Evolutionary conservation across 1,284 basidiomycete genomes (phyloP).

Genomic region (Irpex sp.): DNA sequence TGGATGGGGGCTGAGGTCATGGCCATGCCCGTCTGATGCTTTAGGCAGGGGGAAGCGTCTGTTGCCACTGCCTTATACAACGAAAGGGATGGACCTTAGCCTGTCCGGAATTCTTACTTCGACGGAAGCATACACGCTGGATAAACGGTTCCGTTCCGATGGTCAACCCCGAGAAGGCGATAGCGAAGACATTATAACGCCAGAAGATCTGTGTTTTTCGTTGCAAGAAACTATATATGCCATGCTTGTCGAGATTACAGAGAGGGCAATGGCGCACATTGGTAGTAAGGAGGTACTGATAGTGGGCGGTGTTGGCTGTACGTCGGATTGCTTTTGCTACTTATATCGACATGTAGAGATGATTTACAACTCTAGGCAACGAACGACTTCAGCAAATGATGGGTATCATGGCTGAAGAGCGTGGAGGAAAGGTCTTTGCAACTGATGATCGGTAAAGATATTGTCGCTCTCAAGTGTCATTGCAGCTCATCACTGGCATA

Average conservation of each 20-base stretch:
- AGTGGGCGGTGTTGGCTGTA: slow-evolving; percentile 98
- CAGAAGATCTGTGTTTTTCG: slow-evolving; percentile 95
- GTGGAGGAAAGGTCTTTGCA: slow-evolving; percentile 89
- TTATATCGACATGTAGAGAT: background rate
- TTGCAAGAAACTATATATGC: slow-evolving; percentile 97
- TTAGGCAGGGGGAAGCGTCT: slow-evolving; percentile 66
- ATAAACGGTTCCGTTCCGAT: slow-evolving; percentile 66
- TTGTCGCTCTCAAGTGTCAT: slow-evolving; percentile 5
- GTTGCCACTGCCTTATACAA: slow-evolving; percentile 88
- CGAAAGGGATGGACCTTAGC: slow-evolving; percentile 98
- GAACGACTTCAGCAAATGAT: slow-evolving; percentile 96
- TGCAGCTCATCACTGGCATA: slow-evolving; percentile 26
- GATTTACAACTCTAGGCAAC: slow-evolving; percentile 60
- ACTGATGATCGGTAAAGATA: slow-evolving; percentile 85
- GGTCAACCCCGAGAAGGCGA: slow-evolving; percentile 34
- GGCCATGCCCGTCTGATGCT: background rate
- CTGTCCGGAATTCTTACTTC: slow-evolving; percentile 91
- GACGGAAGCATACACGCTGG: slow-evolving; percentile 83
- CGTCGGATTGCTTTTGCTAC: slow-evolving; percentile 31
- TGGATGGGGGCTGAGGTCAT: too few relatives aligned
- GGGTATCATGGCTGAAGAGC: slow-evolving; percentile 93
- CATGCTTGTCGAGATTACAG: slow-evolving; percentile 99
- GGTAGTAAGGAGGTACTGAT: slow-evolving; percentile 95
- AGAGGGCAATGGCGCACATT: slow-evolving; percentile 98
- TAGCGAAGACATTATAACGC: slow-evolving; percentile 79